These are phyloP conservation scores for Epichloe hybrida DNA, from an alignment of 2,329 filamentous ascomycete genomes.

Conservation along the genomic window DNA sequence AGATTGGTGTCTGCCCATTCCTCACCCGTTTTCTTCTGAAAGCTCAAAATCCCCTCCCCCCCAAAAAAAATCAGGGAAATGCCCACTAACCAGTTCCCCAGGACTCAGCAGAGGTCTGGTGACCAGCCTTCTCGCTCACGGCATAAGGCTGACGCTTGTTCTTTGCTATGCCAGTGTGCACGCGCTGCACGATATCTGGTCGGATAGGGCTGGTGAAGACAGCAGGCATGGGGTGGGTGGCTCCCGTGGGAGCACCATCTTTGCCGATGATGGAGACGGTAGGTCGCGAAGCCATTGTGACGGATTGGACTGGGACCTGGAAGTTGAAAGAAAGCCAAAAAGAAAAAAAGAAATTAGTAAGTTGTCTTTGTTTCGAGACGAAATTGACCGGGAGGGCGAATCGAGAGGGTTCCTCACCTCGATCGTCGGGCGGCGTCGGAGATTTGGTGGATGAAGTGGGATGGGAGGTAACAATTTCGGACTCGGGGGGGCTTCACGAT, in stretches of 20 bases:
- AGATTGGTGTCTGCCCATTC: background rate
- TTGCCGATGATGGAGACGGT: conserved; percentile 95
- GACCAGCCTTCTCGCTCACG: conserved; percentile 99
- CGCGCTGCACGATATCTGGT: conserved; percentile 96
- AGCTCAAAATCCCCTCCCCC: background rate
- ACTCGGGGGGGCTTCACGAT: conserved; percentile 13
- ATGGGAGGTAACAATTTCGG: conserved; percentile 14
- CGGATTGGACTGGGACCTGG: conserved; percentile 17
- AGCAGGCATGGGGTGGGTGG: conserved; percentile 83
- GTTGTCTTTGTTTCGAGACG: background rate
- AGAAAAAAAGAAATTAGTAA: background rate
- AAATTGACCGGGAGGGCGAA: background rate
- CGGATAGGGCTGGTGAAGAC: conserved; percentile 97
- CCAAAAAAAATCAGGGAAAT: too few species aligned
- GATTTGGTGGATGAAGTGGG: conserved; percentile 20
- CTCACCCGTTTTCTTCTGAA: background rate
- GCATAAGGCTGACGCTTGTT: conserved; percentile 99
- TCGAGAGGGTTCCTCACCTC: conserved; percentile 19
- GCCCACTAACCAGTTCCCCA: conserved; percentile 88
- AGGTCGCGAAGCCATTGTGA: conserved; percentile 85
- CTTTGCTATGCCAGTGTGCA: conserved; percentile 99
- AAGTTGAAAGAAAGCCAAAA: background rate
- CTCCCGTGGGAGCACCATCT: conserved; percentile 83
- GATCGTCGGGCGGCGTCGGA: conserved; percentile 27
- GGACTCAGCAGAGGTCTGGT: conserved; percentile 99